Conservation (phyloP, 2,329 filamentous ascomycete genomes). For the Aspergillus ibericus region DNA sequence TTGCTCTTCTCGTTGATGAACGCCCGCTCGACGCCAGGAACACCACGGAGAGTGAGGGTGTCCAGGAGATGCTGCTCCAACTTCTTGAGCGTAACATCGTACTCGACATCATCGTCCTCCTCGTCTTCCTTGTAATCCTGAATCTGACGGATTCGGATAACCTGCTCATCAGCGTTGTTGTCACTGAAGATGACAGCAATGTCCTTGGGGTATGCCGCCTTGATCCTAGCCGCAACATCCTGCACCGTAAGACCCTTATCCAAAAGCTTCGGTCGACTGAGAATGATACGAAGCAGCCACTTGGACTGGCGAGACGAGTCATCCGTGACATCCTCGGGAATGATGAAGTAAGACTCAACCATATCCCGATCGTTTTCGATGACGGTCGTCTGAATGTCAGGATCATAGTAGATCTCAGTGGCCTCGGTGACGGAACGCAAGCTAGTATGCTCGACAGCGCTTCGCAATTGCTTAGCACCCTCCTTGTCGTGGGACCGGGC, state of each 20-base stretch:
- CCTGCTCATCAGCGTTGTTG: slow-evolving; percentile 93
- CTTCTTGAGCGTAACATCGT: slow-evolving; percentile 90
- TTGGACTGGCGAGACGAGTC: slow-evolving; percentile 71
- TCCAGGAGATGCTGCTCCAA: slow-evolving; percentile 90
- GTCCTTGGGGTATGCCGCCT: slow-evolving; percentile 80
- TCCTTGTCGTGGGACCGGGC: slow-evolving; percentile 67
- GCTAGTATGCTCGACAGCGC: slow-evolving; percentile 89
- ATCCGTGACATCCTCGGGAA: slow-evolving; percentile 76
- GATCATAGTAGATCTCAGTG: slow-evolving; percentile 97
- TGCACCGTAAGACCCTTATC: slow-evolving; percentile 87
- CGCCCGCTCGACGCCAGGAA: slow-evolving; percentile 81
- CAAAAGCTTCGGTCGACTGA: slow-evolving; percentile 90
- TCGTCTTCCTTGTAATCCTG: slow-evolving; percentile 69
- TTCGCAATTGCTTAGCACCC: slow-evolving; percentile 80
- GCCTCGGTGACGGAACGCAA: slow-evolving; percentile 85
- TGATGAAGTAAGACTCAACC: slow-evolving; percentile 94
- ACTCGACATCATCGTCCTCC: slow-evolving; percentile 72
- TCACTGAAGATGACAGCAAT: slow-evolving; percentile 95
- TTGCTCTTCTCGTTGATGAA: slow-evolving; percentile 83
- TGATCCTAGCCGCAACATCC: slow-evolving; percentile 86
- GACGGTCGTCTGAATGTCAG: slow-evolving; percentile 78
- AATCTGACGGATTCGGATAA: slow-evolving; percentile 87
- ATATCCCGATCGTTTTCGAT: slow-evolving; percentile 89
- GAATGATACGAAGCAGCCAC: slow-evolving; percentile 90
- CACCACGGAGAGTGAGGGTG: slow-evolving; percentile 85